Evolutionary conservation across 345 rosid genomes (phyloP), one percentile per base, ranked within the genome.

Genomic region (Alliaria petiolata): DNA sequence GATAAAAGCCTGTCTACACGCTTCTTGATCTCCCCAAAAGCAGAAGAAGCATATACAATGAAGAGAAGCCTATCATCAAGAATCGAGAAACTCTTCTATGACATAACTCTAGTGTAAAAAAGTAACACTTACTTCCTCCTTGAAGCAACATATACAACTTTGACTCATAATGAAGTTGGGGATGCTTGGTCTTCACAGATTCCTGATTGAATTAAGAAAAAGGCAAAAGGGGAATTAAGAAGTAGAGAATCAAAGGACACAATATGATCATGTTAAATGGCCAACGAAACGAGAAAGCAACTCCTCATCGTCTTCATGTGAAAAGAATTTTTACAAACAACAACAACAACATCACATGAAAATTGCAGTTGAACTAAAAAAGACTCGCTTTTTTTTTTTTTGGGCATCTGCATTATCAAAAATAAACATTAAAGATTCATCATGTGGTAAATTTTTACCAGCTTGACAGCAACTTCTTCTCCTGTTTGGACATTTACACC

Each of bases 391-490:
- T 1, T 4, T 17, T 26, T 54, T 15, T 7, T 30, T 8, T 55
- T 2, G 0, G 16, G 1, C 8, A 61, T 19, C 33, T 38, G 2
- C 33, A 47, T 65, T 13, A 46, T 15, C 31, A 60, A 14, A 35
- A 8, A 66, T n/a, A 51, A 8, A 8, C 34, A 45, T 5, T 31
- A 30, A 36, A 69, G 22, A 39, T n/a, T 35, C 16, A 34, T n/a
- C n/a, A 33, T 1, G 15, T 13, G 19, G 22, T 39, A 64, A 52
- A 64, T 50, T 68, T 14, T 20, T 83, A 89, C 96, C 92, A 89
- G 78, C 82, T 89, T 89, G 77, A 89, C 89, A 76, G 90, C 96
- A 81, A 89, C 88, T 79, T 89, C 96, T 66, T 89, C 96, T 79
- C 96, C 92, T 43, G 92, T 87, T 79, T 89, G 92, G 26, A 87